Evolutionary conservation across 768 basidiomycete species (phyloP).

Genomic region (Galerina sulciceps): DNA sequence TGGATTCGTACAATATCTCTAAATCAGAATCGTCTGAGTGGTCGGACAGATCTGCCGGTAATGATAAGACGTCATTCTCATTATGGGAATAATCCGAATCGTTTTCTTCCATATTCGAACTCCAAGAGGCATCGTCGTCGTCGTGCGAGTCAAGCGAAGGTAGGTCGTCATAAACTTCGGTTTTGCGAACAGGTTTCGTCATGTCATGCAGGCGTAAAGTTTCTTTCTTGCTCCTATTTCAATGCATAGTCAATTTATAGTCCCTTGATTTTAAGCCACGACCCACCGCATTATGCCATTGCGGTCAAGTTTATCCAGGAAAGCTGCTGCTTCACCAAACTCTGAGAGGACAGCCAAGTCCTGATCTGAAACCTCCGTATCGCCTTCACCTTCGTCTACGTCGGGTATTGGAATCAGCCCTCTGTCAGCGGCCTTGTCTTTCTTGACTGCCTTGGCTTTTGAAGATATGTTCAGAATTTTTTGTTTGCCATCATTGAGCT

Average conservation of each 20-base stretch:
- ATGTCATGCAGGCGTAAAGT: constrained; percentile 71
- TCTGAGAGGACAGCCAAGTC: constrained; percentile 69
- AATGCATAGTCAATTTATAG: neutral
- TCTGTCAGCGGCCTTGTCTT: constrained; percentile 64
- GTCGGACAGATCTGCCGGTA: constrained; percentile 16
- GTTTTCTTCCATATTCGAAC: constrained; percentile 45
- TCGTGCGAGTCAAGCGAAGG: constrained; percentile 73
- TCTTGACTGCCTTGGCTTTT: constrained; percentile 33
- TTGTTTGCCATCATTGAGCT: constrained; percentile 40
- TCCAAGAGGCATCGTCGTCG: constrained; percentile 46
- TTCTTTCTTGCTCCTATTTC: constrained; percentile 81
- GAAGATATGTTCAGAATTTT: constrained; percentile 18
- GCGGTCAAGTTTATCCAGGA: constrained; percentile 74
- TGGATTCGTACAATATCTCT: constrained; percentile 78
- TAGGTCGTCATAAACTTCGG: constrained; percentile 50
- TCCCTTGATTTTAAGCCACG: neutral
- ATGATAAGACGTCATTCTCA: constrained; percentile 11
- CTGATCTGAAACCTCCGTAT: constrained; percentile 66
- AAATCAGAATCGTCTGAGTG: constrained; percentile 52
- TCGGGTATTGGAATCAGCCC: constrained; percentile 68
- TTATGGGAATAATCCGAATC: constrained; percentile 26
- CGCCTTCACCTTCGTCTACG: constrained; percentile 44
- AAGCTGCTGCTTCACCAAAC: constrained; percentile 64
- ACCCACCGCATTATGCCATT: constrained; percentile 81
- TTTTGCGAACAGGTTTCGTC: constrained; percentile 55